phyloP scores from a whole-genome alignment of 495 filamentous ascomycete species.

The Penicillium psychrofluorescens region DNA sequence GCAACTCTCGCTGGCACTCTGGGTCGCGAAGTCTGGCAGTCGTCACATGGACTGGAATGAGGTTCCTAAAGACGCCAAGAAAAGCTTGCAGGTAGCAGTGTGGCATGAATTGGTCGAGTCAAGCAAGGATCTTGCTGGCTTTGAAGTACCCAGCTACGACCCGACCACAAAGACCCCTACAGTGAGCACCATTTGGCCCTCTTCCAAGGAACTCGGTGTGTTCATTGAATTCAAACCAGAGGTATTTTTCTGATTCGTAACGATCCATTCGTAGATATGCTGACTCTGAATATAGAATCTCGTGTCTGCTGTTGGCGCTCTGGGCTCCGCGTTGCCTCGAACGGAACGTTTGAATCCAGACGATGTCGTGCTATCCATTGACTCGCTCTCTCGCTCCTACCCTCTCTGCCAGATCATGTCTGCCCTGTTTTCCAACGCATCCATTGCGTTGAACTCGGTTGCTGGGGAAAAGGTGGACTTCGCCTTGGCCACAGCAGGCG shows the following conservation, averaged over 20 bases:
- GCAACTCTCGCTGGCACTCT: conserved; percentile 71
- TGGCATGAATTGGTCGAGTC: conserved; percentile 83
- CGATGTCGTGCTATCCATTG: conserved; percentile 85
- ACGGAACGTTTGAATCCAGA: conserved; percentile 60
- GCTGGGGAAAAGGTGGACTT: conserved; percentile 65
- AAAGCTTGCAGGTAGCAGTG: conserved; percentile 66
- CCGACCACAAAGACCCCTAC: conserved; percentile 47
- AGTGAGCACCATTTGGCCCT: conserved; percentile 53
- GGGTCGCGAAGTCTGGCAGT: conserved; percentile 89
- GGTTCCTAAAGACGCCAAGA: conserved; percentile 64
- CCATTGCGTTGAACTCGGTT: conserved; percentile 83
- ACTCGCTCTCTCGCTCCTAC: conserved; percentile 72
- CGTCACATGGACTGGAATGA: conserved; percentile 89
- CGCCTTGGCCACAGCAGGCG: conserved; percentile 57
- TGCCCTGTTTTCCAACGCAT: conserved; percentile 75
- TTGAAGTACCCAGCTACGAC: conserved; percentile 44
- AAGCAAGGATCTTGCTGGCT: conserved; percentile 32
- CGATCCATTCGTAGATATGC: neutral
- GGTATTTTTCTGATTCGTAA: conserved; percentile 19
- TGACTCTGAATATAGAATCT: conserved; percentile 50
- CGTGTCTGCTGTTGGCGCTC: conserved; percentile 69
- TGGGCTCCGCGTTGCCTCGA: conserved; percentile 65
- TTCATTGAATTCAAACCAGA: conserved; percentile 69
- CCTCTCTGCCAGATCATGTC: conserved; percentile 72
- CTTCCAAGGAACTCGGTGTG: conserved; percentile 46